Conservation (phyloP, 2,329 filamentous ascomycete genomes). For the Exophiala sp. region DNA sequence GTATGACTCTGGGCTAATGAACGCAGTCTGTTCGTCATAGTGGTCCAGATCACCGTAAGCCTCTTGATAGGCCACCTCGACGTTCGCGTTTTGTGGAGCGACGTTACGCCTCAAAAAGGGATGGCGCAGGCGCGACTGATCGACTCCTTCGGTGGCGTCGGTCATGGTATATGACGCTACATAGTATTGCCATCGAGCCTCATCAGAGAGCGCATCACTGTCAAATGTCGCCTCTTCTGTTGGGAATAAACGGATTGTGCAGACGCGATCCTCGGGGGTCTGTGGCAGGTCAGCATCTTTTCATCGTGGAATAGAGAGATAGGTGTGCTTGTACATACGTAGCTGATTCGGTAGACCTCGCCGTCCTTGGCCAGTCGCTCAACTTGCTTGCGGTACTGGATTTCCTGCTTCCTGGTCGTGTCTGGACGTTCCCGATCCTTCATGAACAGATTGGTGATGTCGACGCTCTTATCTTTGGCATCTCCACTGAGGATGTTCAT, state of each 20-base stretch:
- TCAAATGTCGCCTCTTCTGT: conserved; percentile 76
- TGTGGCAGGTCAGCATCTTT: conserved; percentile 35
- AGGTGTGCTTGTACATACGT: conserved; percentile 51
- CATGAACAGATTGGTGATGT: conserved; percentile 82
- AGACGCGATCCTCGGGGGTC: conserved; percentile 63
- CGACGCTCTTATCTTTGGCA: conserved; percentile 84
- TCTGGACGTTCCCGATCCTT: conserved; percentile 73
- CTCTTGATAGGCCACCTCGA: conserved; percentile 58
- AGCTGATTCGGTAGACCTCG: conserved; percentile 83
- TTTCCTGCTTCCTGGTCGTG: conserved; percentile 83
- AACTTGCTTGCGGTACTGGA: conserved; percentile 82
- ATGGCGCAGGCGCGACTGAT: conserved; percentile 59
- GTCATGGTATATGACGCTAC: conserved; percentile 85
- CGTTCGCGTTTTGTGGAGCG: conserved; percentile 55
- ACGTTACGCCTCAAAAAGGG: conserved; percentile 67
- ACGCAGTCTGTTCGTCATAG: conserved; percentile 62
- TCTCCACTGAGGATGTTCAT: conserved; percentile 61
- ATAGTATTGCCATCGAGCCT: conserved; percentile 83
- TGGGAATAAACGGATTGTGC: conserved; percentile 76
- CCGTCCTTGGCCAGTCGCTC: conserved; percentile 90
- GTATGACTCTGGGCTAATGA: conserved; percentile 70
- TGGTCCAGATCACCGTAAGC: conserved; percentile 50
- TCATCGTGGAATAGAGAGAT: neutral
- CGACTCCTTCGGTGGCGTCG: conserved; percentile 77
- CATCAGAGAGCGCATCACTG: conserved; percentile 58